Conservation (phyloP, 1,139 yeast species). For the Starmera stellimalicola region DNA sequence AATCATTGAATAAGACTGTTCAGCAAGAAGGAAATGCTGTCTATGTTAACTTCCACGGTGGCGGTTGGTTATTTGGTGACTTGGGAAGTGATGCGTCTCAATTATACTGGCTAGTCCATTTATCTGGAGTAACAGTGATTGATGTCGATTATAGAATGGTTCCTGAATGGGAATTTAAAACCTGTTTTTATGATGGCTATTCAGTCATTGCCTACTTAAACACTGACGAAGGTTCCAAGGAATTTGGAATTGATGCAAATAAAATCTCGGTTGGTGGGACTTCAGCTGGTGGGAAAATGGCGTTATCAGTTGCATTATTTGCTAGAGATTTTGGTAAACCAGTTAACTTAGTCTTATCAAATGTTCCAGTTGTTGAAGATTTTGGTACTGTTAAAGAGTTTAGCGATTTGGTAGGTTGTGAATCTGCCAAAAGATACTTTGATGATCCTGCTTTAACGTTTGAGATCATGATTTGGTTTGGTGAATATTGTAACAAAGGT, state of each 20-base stretch:
- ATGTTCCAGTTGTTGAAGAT: constrained; percentile 25
- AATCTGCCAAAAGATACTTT: constrained; percentile 16
- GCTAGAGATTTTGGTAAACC: constrained; percentile 17
- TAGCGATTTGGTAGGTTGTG: constrained; percentile 20
- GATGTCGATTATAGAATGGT: constrained; percentile 29
- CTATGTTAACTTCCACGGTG: constrained; percentile 27
- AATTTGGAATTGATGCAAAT: constrained; percentile 23
- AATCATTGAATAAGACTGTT: constrained; percentile 9
- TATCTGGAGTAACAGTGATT: constrained; percentile 20
- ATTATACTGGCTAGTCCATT: constrained; percentile 14
- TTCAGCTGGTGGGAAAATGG: constrained; percentile 22
- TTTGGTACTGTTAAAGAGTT: constrained; percentile 13
- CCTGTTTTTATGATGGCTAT: constrained; percentile 19
- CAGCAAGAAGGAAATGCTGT: too few relatives aligned
- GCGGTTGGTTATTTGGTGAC: constrained; percentile 27
- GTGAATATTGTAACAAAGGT: constrained; percentile 10
- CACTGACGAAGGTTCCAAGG: constrained; percentile 19
- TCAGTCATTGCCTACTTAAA: constrained; percentile 18
- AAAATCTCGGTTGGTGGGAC: constrained; percentile 22
- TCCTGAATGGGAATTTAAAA: constrained; percentile 20
- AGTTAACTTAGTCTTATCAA: constrained; percentile 22
- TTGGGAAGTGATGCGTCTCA: constrained; percentile 20
- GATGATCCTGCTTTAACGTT: constrained; percentile 24
- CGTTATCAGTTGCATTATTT: constrained; percentile 19
- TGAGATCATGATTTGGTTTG: constrained; percentile 24